phyloP scores from a whole-genome alignment of 768 basidiomycete genomes.

The Kwoniella sp. region DNA sequence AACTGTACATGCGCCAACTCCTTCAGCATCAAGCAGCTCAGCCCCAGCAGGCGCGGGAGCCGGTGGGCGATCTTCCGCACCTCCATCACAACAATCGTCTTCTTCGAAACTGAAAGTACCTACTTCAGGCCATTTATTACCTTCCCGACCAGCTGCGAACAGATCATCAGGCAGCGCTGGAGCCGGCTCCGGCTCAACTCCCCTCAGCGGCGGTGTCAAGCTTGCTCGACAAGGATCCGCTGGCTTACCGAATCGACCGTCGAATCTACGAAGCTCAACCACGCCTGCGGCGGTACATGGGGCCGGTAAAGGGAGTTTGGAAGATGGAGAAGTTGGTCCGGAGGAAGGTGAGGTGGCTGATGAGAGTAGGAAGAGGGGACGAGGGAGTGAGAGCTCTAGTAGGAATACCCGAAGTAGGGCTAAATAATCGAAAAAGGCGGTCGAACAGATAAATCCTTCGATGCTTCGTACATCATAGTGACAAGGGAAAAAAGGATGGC shows the following conservation, averaged over 20 bases:
- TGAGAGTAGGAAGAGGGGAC: conserved; percentile 5
- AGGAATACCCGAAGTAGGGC: conserved; percentile 22
- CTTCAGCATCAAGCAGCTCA: background rate
- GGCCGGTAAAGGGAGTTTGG: conserved; percentile 11
- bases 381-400: conserved; percentile 6
- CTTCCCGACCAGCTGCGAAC: conserved; percentile 8
- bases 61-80: conserved; percentile 9
- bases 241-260: conserved; percentile 19
- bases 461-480: too few species aligned
- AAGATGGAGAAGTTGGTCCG: conserved; percentile 31
- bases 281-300: conserved; percentile 16
- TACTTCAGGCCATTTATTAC: conserved; percentile 11
- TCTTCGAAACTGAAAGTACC: conserved; percentile 19
- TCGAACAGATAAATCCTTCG: too few species aligned
- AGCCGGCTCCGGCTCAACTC: background rate
- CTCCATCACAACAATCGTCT: conserved; percentile 4
- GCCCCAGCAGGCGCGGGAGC: background rate
- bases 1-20: background rate
- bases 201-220: background rate
- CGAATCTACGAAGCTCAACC: conserved; percentile 22
- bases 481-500: too few species aligned
- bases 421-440: too few species aligned
- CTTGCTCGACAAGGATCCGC: background rate
- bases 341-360: conserved; percentile 31
- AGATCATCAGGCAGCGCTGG: background rate